Conservation (phyloP, 2,329 filamentous ascomycete genomes). For the Didymella lethalis region DNA sequence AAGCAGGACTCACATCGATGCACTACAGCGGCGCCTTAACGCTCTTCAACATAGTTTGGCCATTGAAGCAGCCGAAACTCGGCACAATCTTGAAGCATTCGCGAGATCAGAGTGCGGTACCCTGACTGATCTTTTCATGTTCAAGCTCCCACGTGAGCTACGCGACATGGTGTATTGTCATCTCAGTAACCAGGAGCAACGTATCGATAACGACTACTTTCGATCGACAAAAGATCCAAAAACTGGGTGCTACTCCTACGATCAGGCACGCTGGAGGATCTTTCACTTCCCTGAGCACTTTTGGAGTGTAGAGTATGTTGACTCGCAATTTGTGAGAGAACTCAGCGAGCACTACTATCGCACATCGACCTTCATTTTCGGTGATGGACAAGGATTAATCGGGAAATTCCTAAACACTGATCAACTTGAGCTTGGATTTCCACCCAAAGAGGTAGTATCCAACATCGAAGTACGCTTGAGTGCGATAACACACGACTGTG, state of each 20-base stretch:
- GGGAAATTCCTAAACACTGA: slow-evolving; percentile 28
- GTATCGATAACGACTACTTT: slow-evolving; percentile 33
- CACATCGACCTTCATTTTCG: slow-evolving; percentile 31
- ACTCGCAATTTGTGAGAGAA: slow-evolving; percentile 19
- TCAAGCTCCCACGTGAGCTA: slow-evolving; percentile 26
- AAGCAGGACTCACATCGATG: neutral
- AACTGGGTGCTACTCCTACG: slow-evolving; percentile 27
- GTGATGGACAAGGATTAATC: slow-evolving; percentile 27
- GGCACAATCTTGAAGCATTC: slow-evolving; percentile 14
- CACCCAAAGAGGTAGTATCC: slow-evolving; percentile 22
- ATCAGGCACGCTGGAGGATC: slow-evolving; percentile 29
- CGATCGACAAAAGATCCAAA: slow-evolving; percentile 29
- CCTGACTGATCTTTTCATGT: slow-evolving; percentile 18
- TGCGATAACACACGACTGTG: slow-evolving; percentile 28
- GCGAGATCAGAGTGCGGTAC: slow-evolving; percentile 28
- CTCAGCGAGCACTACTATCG: slow-evolving; percentile 30
- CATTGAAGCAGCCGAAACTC: slow-evolving; percentile 14
- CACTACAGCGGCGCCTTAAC: slow-evolving; percentile 7
- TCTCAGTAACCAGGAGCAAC: slow-evolving; percentile 23
- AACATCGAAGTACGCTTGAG: slow-evolving; percentile 28
- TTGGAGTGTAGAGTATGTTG: slow-evolving; percentile 24
- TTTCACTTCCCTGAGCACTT: slow-evolving; percentile 30
- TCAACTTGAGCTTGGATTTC: slow-evolving; percentile 21
- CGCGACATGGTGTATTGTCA: slow-evolving; percentile 33
- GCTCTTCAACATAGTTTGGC: slow-evolving; percentile 13